These are phyloP conservation scores for Tetragonia tetragonoides DNA, from an alignment of 148 eudicot genomes.

Conservation along the genomic window DNA sequence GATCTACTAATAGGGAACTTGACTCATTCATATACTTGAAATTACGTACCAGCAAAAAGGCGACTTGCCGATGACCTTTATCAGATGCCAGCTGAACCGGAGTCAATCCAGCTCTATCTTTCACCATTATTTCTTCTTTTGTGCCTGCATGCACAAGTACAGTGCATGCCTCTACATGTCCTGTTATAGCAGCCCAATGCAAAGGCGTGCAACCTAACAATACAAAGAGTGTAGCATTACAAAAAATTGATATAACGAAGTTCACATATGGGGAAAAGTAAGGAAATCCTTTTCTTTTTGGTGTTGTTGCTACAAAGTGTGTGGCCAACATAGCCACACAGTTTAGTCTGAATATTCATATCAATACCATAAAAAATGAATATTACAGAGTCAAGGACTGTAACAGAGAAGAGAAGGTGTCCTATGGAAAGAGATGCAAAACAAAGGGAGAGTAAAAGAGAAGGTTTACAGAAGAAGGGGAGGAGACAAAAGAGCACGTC, in stretches of 20 bases:
- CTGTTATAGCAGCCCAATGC: constrained; percentile 87
- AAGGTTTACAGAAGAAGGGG: background rate
- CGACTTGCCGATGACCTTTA: constrained; percentile 89
- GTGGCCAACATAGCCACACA: no score
- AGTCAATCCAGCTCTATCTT: constrained; percentile 76
- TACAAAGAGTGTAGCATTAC: background rate
- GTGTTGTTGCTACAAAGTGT: no score
- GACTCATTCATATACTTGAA: constrained; percentile 18
- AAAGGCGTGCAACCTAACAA: constrained; percentile 80
- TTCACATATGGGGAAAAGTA: background rate
- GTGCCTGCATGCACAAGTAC: constrained; percentile 82
- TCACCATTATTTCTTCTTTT: constrained; percentile 65
- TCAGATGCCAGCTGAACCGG: constrained; percentile 80
- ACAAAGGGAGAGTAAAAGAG: background rate
- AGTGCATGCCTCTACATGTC: constrained; percentile 73
- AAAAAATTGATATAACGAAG: background rate
- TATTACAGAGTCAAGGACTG: background rate
- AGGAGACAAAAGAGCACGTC: background rate
- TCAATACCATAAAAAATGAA: no score
- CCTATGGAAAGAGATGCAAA: no score
- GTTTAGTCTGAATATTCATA: no score
- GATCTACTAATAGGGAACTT: background rate
- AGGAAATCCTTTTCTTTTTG: background rate
- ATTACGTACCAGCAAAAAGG: constrained; percentile 72
- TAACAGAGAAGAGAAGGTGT: background rate